Percentiles rank a stretch among this genome's conserved stretches.
phyloP scores from a whole-genome alignment of 192 early-diverging fungal genomes.

The Coemansia sp. region DNA sequence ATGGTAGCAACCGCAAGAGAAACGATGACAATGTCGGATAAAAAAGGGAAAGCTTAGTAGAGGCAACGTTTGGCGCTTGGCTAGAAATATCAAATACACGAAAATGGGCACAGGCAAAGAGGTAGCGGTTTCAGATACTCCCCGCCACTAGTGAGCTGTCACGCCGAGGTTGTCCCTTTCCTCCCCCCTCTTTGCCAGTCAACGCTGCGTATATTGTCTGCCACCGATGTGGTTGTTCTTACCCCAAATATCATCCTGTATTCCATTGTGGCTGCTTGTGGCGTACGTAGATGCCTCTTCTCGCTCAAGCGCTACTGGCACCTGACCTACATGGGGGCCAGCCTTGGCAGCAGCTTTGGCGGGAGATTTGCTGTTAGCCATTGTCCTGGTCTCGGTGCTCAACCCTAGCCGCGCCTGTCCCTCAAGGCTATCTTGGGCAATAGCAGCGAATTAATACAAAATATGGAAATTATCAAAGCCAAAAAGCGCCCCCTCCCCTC shows the following conservation, averaged over 20 bases:
- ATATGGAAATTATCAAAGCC: background rate
- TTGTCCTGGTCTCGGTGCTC: background rate
- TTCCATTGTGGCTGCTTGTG: background rate
- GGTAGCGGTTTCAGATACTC: background rate
- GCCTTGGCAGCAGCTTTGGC: background rate
- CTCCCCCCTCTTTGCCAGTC: background rate
- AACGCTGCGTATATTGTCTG: background rate
- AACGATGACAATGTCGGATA: background rate
- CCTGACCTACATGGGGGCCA: background rate
- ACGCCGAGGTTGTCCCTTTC: background rate
- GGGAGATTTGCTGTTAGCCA: background rate
- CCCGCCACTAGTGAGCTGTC: background rate
- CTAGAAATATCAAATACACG: background rate
- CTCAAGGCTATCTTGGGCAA: background rate
- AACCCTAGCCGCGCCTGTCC: background rate
- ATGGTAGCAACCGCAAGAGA: background rate
- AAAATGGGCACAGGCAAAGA: background rate
- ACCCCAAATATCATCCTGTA: background rate
- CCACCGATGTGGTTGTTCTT: background rate
- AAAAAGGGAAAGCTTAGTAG: background rate
- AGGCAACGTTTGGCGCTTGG: background rate
- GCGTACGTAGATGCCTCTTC: background rate
- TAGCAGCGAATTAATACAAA: background rate
- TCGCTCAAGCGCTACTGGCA: background rate
- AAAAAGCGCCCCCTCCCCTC: background rate